Evolutionary conservation across 768 basidiomycete genomes (phyloP).

Genomic region (Lentinula raphanica): DNA sequence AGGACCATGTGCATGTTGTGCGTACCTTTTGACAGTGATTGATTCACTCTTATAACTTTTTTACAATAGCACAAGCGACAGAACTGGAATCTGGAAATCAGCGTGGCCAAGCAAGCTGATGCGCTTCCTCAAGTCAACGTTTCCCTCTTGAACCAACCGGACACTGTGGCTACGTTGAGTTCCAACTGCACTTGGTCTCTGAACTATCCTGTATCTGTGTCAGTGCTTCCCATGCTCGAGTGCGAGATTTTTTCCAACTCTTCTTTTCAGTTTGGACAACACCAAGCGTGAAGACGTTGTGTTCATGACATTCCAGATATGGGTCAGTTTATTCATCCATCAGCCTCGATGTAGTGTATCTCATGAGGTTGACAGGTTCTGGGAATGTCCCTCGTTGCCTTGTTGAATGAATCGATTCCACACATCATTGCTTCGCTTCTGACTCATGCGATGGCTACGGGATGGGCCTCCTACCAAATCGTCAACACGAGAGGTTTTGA

Average conservation of each 20-base stretch:
- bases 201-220: slow-evolving; percentile 70
- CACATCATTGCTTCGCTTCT: slow-evolving; percentile 71
- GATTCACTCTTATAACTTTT: neutral
- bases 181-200: slow-evolving; percentile 52
- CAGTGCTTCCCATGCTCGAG: slow-evolving; percentile 21
- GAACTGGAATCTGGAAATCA: neutral
- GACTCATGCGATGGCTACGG: slow-evolving; percentile 69
- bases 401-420: slow-evolving; percentile 74
- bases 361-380: slow-evolving; percentile 4
- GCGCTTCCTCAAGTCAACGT: slow-evolving; percentile 23
- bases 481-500: slow-evolving; percentile 54
- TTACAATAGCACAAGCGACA: neutral
- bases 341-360: neutral
- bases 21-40: neutral
- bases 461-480: slow-evolving; percentile 70
- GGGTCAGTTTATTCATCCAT: slow-evolving; percentile 50
- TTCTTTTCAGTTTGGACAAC: slow-evolving; percentile 48
- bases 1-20: neutral
- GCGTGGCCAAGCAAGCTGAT: slow-evolving; percentile 1
- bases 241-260: neutral
- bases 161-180: slow-evolving; percentile 33
- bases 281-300: slow-evolving; percentile 75
- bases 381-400: slow-evolving; percentile 16
- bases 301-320: slow-evolving; percentile 75
- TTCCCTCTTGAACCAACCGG: slow-evolving; percentile 25